Base-by-base conservation (phyloP, 2,329 filamentous ascomycete genomes). In the Phialophora expanda region DNA sequence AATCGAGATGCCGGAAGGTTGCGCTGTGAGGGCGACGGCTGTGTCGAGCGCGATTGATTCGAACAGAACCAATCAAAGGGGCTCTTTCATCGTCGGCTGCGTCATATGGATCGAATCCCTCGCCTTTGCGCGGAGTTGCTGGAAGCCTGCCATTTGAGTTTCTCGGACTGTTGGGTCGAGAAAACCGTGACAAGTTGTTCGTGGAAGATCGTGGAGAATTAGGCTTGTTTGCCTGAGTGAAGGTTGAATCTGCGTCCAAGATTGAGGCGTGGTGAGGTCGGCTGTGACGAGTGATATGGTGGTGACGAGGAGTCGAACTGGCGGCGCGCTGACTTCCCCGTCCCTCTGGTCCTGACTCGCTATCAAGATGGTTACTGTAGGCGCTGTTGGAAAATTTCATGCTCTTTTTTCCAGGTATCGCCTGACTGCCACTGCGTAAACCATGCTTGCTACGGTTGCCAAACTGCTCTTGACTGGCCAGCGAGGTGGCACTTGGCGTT, bases 331-430 rank as follows among this genome's bases (percentile, higher is more conserved):
- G 81, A 66, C 82, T 86, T 73, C 86, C 88, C 64, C 88, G 84
- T 17, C 83, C 87, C 69, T 86, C 86, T 17, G 89, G 89, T 61
- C 89, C 87, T 64, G 89, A 87, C 20, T 93, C 89, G 56, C 85
- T 88, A 57, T 88, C 85, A 22, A 82, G 79, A 67, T 81, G 83
- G 69, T 86, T 87, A 70, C 83, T 88, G 77, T 91, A 92, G 1
- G 90, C 88, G 68, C 86, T 87, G 77, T 92, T 94, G 65, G 91
- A 90, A 75, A 98, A 98, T 75, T 97, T 98, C 92, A 97, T 97
- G 78, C 90, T 96, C 81, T 92, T 93, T 80, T 96, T 97, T 72
- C 90, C 86, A 8, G 86, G 85, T 20, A 90, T 82, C 58, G 84
- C 84, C 64, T 87, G 86, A 61, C 84, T 82, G 55, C 82, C 84